phyloP scores from a whole-genome alignment of 2,329 filamentous ascomycete species.

The Ophiostoma tasmaniense region DNA sequence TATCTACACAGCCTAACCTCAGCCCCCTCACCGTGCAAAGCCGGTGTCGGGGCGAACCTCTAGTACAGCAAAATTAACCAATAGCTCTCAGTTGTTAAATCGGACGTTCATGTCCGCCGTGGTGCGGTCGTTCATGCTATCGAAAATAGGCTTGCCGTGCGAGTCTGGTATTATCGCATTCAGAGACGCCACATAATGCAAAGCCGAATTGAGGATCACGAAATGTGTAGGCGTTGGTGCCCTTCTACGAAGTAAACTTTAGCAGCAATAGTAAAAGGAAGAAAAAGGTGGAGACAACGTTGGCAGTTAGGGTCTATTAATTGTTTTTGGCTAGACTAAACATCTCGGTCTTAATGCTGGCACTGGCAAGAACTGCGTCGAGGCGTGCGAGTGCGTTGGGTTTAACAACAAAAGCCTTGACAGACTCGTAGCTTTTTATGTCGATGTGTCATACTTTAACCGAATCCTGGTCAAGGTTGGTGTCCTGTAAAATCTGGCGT shows the following conservation, averaged over 20 bases:
- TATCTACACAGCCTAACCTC: no score
- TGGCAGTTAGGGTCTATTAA: neutral
- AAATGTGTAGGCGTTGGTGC: neutral
- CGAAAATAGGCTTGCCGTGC: neutral
- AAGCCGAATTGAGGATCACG: neutral
- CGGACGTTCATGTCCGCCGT: neutral
- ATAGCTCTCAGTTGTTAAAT: neutral
- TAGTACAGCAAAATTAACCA: neutral
- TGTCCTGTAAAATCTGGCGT: neutral
- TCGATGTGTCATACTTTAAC: slow-evolving; percentile 37
- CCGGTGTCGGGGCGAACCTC: no score
- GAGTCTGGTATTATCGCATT: neutral
- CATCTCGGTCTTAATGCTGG: slow-evolving; percentile 32
- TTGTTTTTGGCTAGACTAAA: neutral
- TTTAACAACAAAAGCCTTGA: slow-evolving; percentile 32
- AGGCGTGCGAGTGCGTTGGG: slow-evolving; percentile 31
- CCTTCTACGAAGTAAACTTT: neutral
- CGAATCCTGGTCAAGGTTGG: neutral
- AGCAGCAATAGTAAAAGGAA: neutral
- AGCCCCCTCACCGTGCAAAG: neutral
- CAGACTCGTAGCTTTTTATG: slow-evolving; percentile 32
- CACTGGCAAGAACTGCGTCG: slow-evolving; percentile 38
- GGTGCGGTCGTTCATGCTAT: neutral
- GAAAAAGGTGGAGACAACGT: neutral
- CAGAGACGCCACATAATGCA: neutral